phyloP scores from a whole-genome alignment of 2,329 filamentous ascomycete species.

The Juglanconis oblonga region DNA sequence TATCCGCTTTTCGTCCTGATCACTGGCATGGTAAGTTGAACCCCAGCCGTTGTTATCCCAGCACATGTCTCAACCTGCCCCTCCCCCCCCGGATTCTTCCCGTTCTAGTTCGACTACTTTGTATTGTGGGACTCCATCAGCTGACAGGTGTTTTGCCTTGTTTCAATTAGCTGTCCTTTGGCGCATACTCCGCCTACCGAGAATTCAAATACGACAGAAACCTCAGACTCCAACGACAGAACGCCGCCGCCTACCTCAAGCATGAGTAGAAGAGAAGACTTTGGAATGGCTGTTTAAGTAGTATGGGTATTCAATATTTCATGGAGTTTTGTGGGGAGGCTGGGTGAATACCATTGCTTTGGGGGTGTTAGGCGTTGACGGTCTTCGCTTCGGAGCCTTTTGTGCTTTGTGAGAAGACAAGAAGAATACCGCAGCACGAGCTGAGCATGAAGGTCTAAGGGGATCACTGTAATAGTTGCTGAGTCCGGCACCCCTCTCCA shows the following conservation, averaged over 20 bases:
- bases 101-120: too few relatives aligned
- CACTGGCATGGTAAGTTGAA: slow-evolving; percentile 13
- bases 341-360: slow-evolving; percentile 7
- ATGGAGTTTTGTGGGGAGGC: neutral
- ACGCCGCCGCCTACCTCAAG: slow-evolving; percentile 2
- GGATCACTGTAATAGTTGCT: too few relatives aligned
- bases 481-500: too few relatives aligned
- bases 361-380: neutral
- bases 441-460: too few relatives aligned
- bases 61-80: too few relatives aligned
- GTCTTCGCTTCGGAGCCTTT: too few relatives aligned
- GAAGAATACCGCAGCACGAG: too few relatives aligned
- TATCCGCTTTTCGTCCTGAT: slow-evolving; percentile 15
- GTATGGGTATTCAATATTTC: neutral
- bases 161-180: slow-evolving; percentile 7
- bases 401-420: too few relatives aligned
- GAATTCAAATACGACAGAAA: slow-evolving; percentile 16
- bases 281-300: neutral
- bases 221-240: slow-evolving; percentile 13
- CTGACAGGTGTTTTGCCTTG: too few relatives aligned
- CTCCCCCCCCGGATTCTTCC: neutral
- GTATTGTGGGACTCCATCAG: neutral
- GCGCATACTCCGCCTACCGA: slow-evolving; percentile 12
- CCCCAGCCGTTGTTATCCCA: too few relatives aligned
- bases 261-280: neutral